These are phyloP conservation scores for Arxiozyma slooffiae DNA, from an alignment of 1,139 yeast species.

Conservation along the genomic window DNA sequence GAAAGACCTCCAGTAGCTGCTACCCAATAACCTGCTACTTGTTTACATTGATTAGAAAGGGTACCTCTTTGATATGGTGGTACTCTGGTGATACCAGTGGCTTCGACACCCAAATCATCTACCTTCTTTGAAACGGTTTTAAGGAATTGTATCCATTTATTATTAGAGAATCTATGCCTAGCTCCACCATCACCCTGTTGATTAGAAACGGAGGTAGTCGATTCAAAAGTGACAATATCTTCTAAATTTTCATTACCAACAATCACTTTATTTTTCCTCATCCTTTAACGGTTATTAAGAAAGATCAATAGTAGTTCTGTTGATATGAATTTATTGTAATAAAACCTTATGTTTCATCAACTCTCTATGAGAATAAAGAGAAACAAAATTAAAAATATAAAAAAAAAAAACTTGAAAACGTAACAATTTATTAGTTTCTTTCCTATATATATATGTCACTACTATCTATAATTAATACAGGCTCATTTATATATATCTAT, in stretches of 20 bases:
- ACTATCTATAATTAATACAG: too few species aligned
- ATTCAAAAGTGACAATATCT: neutral
- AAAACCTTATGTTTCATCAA: neutral
- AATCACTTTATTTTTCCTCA: neutral
- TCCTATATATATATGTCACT: too few species aligned
- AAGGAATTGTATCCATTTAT: neutral
- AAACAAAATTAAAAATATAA: too few species aligned
- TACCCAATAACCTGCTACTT: constrained; percentile 69
- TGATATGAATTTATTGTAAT: neutral
- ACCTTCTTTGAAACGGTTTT: constrained; percentile 28
- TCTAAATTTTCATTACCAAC: neutral
- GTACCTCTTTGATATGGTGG: constrained; percentile 58
- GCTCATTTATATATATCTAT: too few species aligned
- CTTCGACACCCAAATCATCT: constrained; percentile 55
- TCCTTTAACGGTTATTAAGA: neutral
- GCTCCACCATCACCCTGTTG: neutral
- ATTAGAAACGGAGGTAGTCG: neutral
- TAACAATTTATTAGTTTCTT: too few species aligned
- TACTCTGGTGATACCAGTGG: constrained; percentile 73
- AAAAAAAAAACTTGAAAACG: too few species aligned
- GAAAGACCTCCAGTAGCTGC: constrained; percentile 80
- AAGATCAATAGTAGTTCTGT: neutral
- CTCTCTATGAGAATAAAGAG: neutral
- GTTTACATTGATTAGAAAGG: constrained; percentile 42
- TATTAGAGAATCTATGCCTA: neutral